Conservation (phyloP, 2,329 filamentous ascomycete species). For the Cladophialophora immunda region DNA sequence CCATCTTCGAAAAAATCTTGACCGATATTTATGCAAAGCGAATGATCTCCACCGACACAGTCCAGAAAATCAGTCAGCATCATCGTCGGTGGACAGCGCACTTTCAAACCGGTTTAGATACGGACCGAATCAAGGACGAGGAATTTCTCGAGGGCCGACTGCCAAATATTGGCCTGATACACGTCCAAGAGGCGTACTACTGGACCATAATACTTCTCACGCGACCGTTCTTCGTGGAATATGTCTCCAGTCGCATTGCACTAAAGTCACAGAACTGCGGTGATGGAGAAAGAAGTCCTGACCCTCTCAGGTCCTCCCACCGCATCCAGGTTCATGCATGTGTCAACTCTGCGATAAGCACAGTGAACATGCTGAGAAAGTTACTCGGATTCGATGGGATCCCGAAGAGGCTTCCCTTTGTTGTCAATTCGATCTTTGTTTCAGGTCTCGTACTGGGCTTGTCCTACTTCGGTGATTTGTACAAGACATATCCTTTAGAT, state of each 20-base stretch:
- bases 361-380: background rate
- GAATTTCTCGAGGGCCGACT: background rate
- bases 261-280: background rate
- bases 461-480: constrained; percentile 3
- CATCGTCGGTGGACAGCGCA: constrained; percentile 49
- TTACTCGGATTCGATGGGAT: constrained; percentile 1
- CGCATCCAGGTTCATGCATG: background rate
- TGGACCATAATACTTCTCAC: constrained; percentile 52
- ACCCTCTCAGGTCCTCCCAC: background rate
- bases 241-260: constrained; percentile 6
- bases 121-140: constrained; percentile 30
- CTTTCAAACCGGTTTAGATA: constrained; percentile 31
- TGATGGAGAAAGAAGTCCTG: constrained; percentile 3
- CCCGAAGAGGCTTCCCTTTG: constrained; percentile 2
- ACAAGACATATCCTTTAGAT: constrained; percentile 1
- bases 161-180: constrained; percentile 44
- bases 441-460: background rate
- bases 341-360: constrained; percentile 5
- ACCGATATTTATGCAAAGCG: constrained; percentile 52
- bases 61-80: constrained; percentile 49
- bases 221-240: constrained; percentile 49
- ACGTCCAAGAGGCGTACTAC: constrained; percentile 51
- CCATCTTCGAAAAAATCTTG: constrained; percentile 50
- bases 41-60: constrained; percentile 48
- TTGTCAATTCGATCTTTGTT: constrained; percentile 5